Percentiles rank a stretch among this genome's conserved stretches.
Conservation (phyloP, 805 yeast species). For the Trichomonascus vanleenenianus region DNA sequence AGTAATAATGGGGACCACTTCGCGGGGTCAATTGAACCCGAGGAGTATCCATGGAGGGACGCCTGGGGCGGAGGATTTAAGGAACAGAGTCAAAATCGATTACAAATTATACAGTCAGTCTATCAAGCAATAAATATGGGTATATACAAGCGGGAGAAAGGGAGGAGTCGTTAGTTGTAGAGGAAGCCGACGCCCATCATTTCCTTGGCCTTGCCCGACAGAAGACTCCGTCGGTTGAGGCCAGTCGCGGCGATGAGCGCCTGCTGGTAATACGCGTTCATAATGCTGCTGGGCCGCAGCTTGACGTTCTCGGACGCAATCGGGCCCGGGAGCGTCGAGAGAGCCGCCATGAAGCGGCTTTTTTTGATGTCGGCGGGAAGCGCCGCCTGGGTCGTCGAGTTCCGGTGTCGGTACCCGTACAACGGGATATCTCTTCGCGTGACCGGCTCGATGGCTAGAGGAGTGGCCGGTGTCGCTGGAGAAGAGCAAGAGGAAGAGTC, state of each 20-base stretch:
- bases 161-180: neutral
- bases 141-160: too few species aligned
- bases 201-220: conserved; percentile 27
- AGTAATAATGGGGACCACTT: too few species aligned
- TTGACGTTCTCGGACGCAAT: conserved; percentile 1
- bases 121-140: too few species aligned
- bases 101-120: too few species aligned
- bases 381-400: neutral
- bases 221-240: conserved; percentile 22
- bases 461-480: conserved; percentile 13
- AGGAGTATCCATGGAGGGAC: too few species aligned
- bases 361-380: neutral
- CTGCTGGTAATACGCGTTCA: conserved; percentile 17
- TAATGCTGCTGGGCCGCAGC: conserved; percentile 3
- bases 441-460: conserved; percentile 13
- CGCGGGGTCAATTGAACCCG: too few species aligned
- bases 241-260: conserved; percentile 23
- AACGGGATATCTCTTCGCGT: conserved; percentile 15
- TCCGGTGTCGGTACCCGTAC: conserved; percentile 18
- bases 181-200: conserved; percentile 15
- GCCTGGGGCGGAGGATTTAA: too few species aligned
- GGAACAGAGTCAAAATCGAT: too few species aligned
- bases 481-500: conserved; percentile 4
- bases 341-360: conserved; percentile 22
- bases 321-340: conserved; percentile 18